Conservation (phyloP, 805 yeast species). For the Candida alai region DNA sequence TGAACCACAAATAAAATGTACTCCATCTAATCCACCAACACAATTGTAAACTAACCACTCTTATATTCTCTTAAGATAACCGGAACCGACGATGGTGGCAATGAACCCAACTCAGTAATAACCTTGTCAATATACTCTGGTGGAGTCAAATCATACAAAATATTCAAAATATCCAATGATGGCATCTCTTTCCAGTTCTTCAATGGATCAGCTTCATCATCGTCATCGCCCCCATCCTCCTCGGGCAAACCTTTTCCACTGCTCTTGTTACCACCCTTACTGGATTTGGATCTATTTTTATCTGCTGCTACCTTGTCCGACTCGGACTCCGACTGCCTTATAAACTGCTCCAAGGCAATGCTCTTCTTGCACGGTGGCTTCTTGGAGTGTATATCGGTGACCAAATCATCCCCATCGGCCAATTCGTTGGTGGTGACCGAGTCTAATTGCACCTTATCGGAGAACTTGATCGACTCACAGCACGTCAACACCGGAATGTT, state of each 20-base stretch:
- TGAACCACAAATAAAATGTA: no score
- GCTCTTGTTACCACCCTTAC: conserved; percentile 13
- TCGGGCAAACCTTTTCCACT: conserved; percentile 6
- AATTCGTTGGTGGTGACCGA: conserved; percentile 93
- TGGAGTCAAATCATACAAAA: conserved; percentile 92
- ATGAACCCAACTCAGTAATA: conserved; percentile 91
- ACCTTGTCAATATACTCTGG: conserved; percentile 91
- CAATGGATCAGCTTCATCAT: conserved; percentile 38
- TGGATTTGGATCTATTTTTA: conserved; percentile 18
- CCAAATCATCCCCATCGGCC: conserved; percentile 71
- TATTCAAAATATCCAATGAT: conserved; percentile 68
- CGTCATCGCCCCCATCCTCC: conserved; percentile 13
- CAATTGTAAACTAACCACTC: conserved; percentile 29
- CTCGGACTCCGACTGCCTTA: conserved; percentile 38
- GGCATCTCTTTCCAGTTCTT: conserved; percentile 62
- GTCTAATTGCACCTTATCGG: conserved; percentile 93
- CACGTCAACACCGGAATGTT: conserved; percentile 93
- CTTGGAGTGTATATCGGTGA: conserved; percentile 44
- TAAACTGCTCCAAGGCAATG: conserved; percentile 61
- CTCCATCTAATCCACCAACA: not conserved
- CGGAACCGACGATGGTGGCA: conserved; percentile 98
- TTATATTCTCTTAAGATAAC: conserved; percentile 93
- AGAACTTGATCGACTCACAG: conserved; percentile 91
- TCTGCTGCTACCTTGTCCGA: no score
- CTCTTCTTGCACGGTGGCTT: conserved; percentile 56